Evolutionary conservation across 352 stramenopile genomes (phyloP), one percentile per base, ranked within the genome.

Genomic region (Phytophthora agathidicida): DNA sequence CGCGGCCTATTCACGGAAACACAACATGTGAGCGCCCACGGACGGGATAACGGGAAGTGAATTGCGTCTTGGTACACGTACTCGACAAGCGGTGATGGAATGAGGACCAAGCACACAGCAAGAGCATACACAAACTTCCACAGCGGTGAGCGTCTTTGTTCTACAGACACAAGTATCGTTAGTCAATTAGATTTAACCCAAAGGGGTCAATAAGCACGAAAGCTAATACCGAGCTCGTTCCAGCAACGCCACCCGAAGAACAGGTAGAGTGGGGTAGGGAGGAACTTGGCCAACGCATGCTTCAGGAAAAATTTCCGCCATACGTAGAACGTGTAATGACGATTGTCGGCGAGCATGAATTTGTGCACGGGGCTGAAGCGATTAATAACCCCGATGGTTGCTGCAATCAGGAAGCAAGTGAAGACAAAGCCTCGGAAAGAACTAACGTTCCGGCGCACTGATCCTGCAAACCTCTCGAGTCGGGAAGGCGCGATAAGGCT

Each of bases 251-350:
- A 94, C 2, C 75, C 75, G 5, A 73, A 73, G 46, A 81, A 86
- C 0, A 92, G 35, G 31, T 96, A 96, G 8, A 89, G 31, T 24
- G 77, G 60, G 0, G 47, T 50, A 10, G 78, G 83, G 14, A 89
- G 50, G 27, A 88, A 91, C 58, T 93, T 93, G 44, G 77, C 82
- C 11, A 89, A 32, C 0, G 56, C 41, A 37, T 94, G 84, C 36
- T 88, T 88, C 4, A 85, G 68, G 44, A 94, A 96, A 38, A 96
- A 87, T 56, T 91, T 92, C 13, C 81, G 68, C 91, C 91, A 98
- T 17, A 97, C 31, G 68, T 98, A 97, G 52, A 98, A 98, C 7
- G 86, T 96, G 61, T 96, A 97, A 64, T 98, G 90, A 7, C 91
- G 85, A 53, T 98, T 98, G 71, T 98, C 91, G 27, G 87, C 83